Percentiles rank a stretch among this genome's conserved stretches.
Conservation (phyloP, 2,329 filamentous ascomycete genomes). For the Xylariaceae sp. region DNA sequence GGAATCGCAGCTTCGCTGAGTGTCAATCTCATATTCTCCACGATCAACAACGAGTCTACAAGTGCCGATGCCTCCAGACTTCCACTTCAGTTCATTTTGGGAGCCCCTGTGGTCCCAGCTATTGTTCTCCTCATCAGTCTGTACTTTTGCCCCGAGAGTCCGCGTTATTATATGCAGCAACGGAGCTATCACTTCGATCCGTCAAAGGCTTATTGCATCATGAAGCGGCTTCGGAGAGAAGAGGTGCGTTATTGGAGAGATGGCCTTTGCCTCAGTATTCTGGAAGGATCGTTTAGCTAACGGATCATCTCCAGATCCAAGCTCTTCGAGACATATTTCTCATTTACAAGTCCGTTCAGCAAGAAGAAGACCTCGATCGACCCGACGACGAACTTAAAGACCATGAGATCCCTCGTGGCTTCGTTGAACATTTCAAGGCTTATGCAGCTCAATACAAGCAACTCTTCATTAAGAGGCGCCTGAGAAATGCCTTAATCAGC, state of each 20-base stretch:
- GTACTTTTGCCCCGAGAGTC: constrained; percentile 38
- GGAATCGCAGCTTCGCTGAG: constrained; percentile 24
- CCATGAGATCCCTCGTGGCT: constrained; percentile 11
- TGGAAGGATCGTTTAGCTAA: neutral
- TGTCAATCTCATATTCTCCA: constrained; percentile 35
- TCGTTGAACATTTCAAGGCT: constrained; percentile 12
- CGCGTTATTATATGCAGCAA: constrained; percentile 37
- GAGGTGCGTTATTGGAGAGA: constrained; percentile 20
- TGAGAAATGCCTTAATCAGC: constrained; percentile 32
- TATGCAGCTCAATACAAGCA: constrained; percentile 22
- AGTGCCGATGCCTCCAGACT: too few relatives aligned
- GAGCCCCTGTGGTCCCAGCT: constrained; percentile 34
- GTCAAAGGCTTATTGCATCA: constrained; percentile 31
- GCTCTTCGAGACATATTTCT: constrained; percentile 40
- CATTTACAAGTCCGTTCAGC: constrained; percentile 32
- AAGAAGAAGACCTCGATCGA: constrained; percentile 18
- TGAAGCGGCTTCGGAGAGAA: constrained; percentile 36
- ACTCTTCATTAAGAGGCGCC: constrained; percentile 22
- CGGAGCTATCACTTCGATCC: constrained; percentile 34
- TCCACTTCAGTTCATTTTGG: constrained; percentile 32
- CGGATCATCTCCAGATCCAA: constrained; percentile 30
- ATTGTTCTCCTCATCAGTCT: constrained; percentile 32
- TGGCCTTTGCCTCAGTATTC: too few relatives aligned
- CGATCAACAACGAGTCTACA: constrained; percentile 12
- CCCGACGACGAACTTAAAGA: constrained; percentile 6